Evolutionary conservation across 1,139 yeast species (phyloP).

Genomic region (Meyerozyma athensensis): DNA sequence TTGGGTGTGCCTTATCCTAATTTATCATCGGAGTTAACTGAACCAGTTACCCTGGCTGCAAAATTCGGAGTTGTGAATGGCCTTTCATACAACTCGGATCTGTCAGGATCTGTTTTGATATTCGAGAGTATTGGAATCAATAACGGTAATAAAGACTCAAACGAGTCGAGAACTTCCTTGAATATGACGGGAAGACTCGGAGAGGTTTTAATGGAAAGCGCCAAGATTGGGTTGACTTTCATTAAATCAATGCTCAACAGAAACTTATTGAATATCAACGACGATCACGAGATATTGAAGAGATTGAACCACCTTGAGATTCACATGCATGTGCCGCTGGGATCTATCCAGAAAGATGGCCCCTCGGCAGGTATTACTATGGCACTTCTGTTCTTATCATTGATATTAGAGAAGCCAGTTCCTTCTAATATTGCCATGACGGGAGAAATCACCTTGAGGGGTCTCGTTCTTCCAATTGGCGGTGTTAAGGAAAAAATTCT

Average conservation of each 20-base stretch:
- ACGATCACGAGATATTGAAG: constrained; percentile 27
- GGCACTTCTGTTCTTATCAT: constrained; percentile 73
- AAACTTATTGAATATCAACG: constrained; percentile 25
- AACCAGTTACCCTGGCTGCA: constrained; percentile 23
- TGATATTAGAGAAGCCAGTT: constrained; percentile 64
- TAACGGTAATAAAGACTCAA: constrained; percentile 37
- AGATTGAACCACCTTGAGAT: constrained; percentile 54
- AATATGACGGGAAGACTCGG: constrained; percentile 82
- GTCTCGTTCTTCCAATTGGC: constrained; percentile 84
- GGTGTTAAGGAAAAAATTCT: constrained; percentile 81
- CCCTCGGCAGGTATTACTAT: constrained; percentile 93
- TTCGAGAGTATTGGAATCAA: constrained; percentile 73
- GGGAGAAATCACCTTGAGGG: constrained; percentile 85
- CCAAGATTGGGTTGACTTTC: constrained; percentile 72
- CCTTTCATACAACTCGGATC: constrained; percentile 81
- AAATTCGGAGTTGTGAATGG: constrained; percentile 85
- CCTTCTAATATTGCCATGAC: constrained; percentile 81
- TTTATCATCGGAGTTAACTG: constrained; percentile 24
- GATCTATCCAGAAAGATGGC: constrained; percentile 85
- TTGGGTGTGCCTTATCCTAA: constrained; percentile 48
- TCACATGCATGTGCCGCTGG: constrained; percentile 87
- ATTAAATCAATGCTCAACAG: constrained; percentile 55
- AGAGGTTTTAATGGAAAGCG: constrained; percentile 77
- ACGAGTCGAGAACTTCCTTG: constrained; percentile 33
- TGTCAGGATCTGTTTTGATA: constrained; percentile 77